phyloP scores from a whole-genome alignment of 2,329 filamentous ascomycete genomes.

The Bipolaris victoriae region DNA sequence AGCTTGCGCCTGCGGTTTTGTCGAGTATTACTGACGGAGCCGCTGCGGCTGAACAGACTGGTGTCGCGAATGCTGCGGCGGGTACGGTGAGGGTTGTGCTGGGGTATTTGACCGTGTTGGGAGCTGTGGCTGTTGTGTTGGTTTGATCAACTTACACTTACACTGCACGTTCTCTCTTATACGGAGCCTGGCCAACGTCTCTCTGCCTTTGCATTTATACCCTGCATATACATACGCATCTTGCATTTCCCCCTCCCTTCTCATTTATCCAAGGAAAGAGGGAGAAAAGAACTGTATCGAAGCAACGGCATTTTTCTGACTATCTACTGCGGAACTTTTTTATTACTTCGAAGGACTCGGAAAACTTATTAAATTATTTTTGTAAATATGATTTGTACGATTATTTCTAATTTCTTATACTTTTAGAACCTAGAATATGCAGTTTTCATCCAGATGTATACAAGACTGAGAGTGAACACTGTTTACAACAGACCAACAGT shows the following conservation, averaged over 20 bases:
- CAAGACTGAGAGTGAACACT: background rate
- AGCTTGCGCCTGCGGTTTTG: background rate
- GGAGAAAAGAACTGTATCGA: no score
- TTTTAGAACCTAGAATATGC: background rate
- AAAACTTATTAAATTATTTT: background rate
- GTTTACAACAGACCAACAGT: constrained; percentile 40
- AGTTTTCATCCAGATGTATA: background rate
- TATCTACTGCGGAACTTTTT: no score
- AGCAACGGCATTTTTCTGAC: no score
- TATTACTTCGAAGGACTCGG: no score
- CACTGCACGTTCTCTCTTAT: no score
- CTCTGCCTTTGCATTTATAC: no score
- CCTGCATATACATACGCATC: no score
- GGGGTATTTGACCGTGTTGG: constrained; percentile 4
- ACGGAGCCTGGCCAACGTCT: no score
- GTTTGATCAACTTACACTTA: background rate
- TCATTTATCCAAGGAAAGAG: no score
- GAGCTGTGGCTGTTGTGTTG: background rate
- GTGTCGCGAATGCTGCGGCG: constrained; percentile 2
- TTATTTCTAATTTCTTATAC: background rate
- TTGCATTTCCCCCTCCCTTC: no score
- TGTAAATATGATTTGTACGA: background rate
- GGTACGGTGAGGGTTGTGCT: constrained; percentile 4
- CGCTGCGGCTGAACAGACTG: constrained; percentile 17
- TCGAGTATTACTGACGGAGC: constrained; percentile 14